Evolutionary conservation across 257 asterid species (phyloP).

Genomic region (Salvia splendens): DNA sequence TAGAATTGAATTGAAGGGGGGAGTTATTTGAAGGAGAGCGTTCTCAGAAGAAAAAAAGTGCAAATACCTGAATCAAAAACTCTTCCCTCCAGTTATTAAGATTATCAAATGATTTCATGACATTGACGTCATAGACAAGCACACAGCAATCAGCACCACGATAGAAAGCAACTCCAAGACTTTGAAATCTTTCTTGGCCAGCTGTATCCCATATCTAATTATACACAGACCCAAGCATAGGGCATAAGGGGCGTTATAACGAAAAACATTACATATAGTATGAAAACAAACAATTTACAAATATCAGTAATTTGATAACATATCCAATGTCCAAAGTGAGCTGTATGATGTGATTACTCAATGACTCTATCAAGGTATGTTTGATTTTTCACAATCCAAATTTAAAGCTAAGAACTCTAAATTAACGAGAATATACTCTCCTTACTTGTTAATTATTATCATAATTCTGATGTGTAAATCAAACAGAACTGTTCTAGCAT

Average conservation of each 20-base stretch:
- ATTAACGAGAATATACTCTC: not conserved
- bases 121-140: constrained; percentile 95
- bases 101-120: constrained; percentile 91
- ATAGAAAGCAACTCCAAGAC: constrained; percentile 99
- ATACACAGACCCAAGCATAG: constrained; percentile 23
- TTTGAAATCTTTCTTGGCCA: constrained; percentile 98
- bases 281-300: not conserved
- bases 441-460: no score
- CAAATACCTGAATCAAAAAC: constrained; percentile 85
- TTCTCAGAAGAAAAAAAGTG: constrained; percentile 2
- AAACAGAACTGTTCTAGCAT: constrained; percentile 8
- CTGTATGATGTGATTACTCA: not conserved
- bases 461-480: not conserved
- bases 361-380: not conserved
- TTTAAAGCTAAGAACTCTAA: not conserved
- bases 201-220: constrained; percentile 98
- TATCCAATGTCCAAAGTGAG: not conserved
- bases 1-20: constrained; percentile 1
- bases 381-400: constrained; percentile 3
- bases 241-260: constrained; percentile 19
- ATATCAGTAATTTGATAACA: not conserved
- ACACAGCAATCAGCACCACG: constrained; percentile 99
- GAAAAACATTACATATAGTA: not conserved
- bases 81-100: constrained; percentile 98
- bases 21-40: not conserved